These are phyloP conservation scores for Tylopilus plumbeoviolaceoides DNA, from an alignment of 768 basidiomycete genomes.

Conservation along the genomic window DNA sequence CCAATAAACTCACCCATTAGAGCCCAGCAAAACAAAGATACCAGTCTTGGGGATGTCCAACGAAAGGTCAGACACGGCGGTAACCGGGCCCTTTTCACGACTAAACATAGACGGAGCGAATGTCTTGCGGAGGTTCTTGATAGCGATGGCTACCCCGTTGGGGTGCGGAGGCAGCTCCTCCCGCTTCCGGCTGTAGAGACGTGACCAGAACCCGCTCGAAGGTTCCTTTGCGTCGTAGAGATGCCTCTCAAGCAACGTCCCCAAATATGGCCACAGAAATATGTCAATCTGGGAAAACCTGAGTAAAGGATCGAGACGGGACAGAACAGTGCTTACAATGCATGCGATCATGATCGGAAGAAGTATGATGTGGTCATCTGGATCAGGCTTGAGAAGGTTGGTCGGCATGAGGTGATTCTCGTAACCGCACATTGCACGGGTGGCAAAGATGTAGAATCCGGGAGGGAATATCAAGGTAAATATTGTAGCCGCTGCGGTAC, in stretches of 20 bases:
- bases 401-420: constrained; percentile 57
- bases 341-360: constrained; percentile 61
- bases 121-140: constrained; percentile 55
- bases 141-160: constrained; percentile 53
- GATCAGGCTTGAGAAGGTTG: constrained; percentile 53
- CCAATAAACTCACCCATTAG: constrained; percentile 48
- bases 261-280: constrained; percentile 72
- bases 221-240: constrained; percentile 58
- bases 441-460: constrained; percentile 69
- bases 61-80: constrained; percentile 62
- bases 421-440: constrained; percentile 63
- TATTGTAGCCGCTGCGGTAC: constrained; percentile 49
- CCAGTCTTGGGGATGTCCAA: constrained; percentile 67
- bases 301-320: not conserved
- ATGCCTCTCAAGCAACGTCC: constrained; percentile 51
- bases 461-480: constrained; percentile 74
- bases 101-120: constrained; percentile 50
- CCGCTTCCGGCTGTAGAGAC: constrained; percentile 13
- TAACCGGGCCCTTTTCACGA: constrained; percentile 45
- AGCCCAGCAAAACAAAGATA: constrained; percentile 74
- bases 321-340: constrained; percentile 41
- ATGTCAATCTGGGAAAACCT: constrained; percentile 38
- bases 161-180: constrained; percentile 22
- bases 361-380: constrained; percentile 37
- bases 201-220: constrained; percentile 23